These are phyloP conservation scores for Chaetomiaceae sp. DNA, from an alignment of 2,329 filamentous ascomycete species.

Conservation along the genomic window DNA sequence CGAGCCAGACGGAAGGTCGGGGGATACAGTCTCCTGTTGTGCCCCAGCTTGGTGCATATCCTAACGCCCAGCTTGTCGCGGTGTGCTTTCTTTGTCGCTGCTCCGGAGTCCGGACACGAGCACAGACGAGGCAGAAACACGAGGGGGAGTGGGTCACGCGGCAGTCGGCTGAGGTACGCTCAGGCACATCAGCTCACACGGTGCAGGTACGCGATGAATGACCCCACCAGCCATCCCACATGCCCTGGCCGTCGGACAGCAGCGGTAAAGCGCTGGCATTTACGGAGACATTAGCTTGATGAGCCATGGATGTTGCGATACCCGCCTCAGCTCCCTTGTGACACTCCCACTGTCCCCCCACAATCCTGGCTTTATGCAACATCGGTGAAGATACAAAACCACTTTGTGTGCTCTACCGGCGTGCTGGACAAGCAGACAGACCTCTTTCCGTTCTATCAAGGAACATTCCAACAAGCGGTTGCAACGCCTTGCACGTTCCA, in stretches of 20 bases:
- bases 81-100: neutral
- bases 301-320: conserved; percentile 19
- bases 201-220: neutral
- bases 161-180: neutral
- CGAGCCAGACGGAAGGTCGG: too few species aligned
- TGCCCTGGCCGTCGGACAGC: neutral
- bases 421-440: neutral
- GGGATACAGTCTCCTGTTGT: neutral
- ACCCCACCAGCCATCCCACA: conserved; percentile 21
- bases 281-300: too few species aligned
- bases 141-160: conserved; percentile 12
- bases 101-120: neutral
- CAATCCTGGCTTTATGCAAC: conserved; percentile 4
- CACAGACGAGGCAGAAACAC: neutral
- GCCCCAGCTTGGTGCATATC: neutral
- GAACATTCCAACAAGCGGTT: conserved; percentile 9
- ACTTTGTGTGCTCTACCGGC: conserved; percentile 7
- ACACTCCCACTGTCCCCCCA: conserved; percentile 13
- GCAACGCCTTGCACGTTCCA: neutral
- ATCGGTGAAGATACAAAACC: conserved; percentile 18
- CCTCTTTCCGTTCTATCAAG: neutral
- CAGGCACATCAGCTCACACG: conserved; percentile 1
- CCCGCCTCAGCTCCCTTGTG: conserved; percentile 19
- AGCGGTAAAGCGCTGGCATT: conserved; percentile 10
- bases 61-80: neutral